phyloP scores from a whole-genome alignment of 1,284 basidiomycete species.

The Cystobasidiaceae sp. region DNA sequence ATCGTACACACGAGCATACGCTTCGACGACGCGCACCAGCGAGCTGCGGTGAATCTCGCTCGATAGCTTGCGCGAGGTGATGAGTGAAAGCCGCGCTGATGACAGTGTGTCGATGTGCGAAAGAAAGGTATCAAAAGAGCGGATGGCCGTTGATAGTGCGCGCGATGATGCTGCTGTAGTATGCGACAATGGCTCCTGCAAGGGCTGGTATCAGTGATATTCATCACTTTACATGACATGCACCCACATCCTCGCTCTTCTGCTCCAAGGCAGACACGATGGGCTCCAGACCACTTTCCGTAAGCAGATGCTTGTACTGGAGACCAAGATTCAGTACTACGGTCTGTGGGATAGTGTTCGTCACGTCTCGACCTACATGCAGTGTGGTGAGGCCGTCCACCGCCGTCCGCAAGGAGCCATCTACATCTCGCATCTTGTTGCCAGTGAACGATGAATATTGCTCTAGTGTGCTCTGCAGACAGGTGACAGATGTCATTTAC shows the following conservation, averaged over 20 bases:
- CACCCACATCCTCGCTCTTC: slow-evolving; percentile 56
- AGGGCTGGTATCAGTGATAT: no score
- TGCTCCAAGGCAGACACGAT: slow-evolving; percentile 59
- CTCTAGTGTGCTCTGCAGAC: slow-evolving; percentile 66
- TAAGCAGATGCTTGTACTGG: slow-evolving; percentile 67
- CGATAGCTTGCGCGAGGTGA: slow-evolving; percentile 63
- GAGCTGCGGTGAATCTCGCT: slow-evolving; percentile 67
- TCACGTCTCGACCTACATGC: slow-evolving; percentile 60
- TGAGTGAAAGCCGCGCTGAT: slow-evolving; percentile 62
- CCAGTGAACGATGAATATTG: slow-evolving; percentile 65
- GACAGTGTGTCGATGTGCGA: slow-evolving; percentile 49
- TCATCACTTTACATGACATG: no score
- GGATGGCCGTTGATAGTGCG: slow-evolving; percentile 56
- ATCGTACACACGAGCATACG: slow-evolving; percentile 66
- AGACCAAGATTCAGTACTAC: no score
- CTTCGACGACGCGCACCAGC: slow-evolving; percentile 60
- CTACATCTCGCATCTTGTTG: slow-evolving; percentile 58
- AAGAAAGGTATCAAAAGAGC: slow-evolving; percentile 50
- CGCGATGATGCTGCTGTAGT: slow-evolving; percentile 57
- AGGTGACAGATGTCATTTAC: slow-evolving; percentile 17
- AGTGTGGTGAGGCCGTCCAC: slow-evolving; percentile 66
- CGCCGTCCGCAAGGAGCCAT: slow-evolving; percentile 59
- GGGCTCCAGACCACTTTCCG: slow-evolving; percentile 66
- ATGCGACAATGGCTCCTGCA: slow-evolving; percentile 58
- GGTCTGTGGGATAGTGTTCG: no score